These are phyloP conservation scores for Rosa multiflora DNA, from an alignment of 306 rosid genomes.

Conservation along the genomic window DNA sequence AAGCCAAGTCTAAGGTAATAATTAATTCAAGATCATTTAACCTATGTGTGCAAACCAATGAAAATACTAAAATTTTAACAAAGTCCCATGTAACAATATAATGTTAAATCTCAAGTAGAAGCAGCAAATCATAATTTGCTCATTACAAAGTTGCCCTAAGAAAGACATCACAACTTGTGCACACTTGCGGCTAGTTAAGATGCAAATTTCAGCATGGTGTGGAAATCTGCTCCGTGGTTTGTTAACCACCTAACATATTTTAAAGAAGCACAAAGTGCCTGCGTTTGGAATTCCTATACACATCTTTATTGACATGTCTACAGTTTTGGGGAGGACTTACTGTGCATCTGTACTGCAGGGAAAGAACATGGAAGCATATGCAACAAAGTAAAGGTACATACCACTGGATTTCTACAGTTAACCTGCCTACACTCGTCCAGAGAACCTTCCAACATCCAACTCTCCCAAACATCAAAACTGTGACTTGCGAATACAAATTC, in stretches of 20 bases:
- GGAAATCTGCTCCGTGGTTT: neutral
- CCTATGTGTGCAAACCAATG: too few relatives aligned
- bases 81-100: too few relatives aligned
- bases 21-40: constrained; percentile 19
- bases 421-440: constrained; percentile 87
- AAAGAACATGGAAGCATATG: neutral
- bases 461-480: constrained; percentile 99
- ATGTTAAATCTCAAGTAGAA: too few relatives aligned
- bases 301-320: neutral
- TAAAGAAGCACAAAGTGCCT: neutral
- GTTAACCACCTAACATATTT: neutral
- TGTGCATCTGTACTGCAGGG: neutral
- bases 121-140: neutral
- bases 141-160: neutral
- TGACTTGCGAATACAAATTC: constrained; percentile 97
- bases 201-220: neutral
- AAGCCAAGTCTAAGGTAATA: constrained; percentile 91
- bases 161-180: too few relatives aligned
- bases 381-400: constrained; percentile 38
- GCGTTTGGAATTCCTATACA: neutral
- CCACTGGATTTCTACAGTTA: constrained; percentile 83
- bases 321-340: neutral
- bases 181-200: too few relatives aligned
- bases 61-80: too few relatives aligned
- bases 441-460: constrained; percentile 86